Conservation (phyloP, 768 basidiomycete genomes). For the Boletus tomentosulus region DNA sequence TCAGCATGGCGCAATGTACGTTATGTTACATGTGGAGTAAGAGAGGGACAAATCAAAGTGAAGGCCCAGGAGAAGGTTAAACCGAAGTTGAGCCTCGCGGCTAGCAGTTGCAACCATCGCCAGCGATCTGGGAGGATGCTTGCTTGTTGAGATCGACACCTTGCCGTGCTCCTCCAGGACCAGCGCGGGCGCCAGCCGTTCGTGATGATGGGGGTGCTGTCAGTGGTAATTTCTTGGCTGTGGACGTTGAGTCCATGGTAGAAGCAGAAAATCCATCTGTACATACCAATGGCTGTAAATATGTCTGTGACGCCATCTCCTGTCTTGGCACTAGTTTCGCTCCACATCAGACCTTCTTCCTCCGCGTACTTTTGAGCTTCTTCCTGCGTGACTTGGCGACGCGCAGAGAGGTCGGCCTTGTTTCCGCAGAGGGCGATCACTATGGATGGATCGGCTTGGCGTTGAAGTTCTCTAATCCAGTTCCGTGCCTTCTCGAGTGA, state of each 20-base stretch:
- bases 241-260: conserved; percentile 1
- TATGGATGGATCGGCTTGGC: conserved; percentile 96
- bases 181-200: conserved; percentile 47
- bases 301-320: conserved; percentile 85
- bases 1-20: conserved; percentile 24
- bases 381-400: conserved; percentile 80
- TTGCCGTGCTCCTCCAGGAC: conserved; percentile 48
- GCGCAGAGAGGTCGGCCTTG: conserved; percentile 83
- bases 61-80: conserved; percentile 2
- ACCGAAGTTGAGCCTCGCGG: conserved; percentile 7
- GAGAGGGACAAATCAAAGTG: conserved; percentile 12
- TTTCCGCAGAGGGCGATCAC: conserved; percentile 96
- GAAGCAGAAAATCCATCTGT: neutral
- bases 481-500: conserved; percentile 93
- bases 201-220: conserved; percentile 66
- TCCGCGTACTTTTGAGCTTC: conserved; percentile 91
- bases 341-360: conserved; percentile 91
- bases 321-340: conserved; percentile 86
- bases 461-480: conserved; percentile 96
- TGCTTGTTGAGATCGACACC: conserved; percentile 85
- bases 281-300: conserved; percentile 79
- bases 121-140: conserved; percentile 41
- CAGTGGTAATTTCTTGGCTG: conserved; percentile 88
- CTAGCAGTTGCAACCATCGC: conserved; percentile 77
- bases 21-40: conserved; percentile 30